Evolutionary conservation across 257 asterid genomes (phyloP), one percentile per base, ranked within the genome.

Genomic region (Gentiana dahurica): DNA sequence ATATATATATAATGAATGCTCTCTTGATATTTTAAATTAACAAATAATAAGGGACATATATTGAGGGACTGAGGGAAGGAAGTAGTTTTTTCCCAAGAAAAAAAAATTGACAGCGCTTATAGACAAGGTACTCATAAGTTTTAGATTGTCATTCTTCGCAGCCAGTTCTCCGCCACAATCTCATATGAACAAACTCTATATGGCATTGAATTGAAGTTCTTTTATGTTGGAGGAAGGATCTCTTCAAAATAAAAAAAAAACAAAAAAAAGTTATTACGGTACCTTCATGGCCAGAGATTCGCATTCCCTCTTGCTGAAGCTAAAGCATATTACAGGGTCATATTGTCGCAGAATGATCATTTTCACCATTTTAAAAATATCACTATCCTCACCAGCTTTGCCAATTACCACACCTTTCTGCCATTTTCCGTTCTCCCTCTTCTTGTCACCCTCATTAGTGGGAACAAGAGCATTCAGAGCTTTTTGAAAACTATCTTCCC

Each of bases 281-380:
- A 92, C 98, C 98, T 92, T 97, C 97, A 92, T 92, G 33, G 98
- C 98, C 57, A 92, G 97, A 58, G 66, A 76, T 83, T 92, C 98
- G 80, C 98, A 92, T 57, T 92, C 98, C 66, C 95, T 83, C 81
- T 92, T 92, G 85, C 98, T 92, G 85, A 92, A 92, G 75, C 98
- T 92, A 77, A 92, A 92, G 68, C 97, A 92, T 85, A 92, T 88
- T 60, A 92, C 95, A 51, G 98, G 98, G 75, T 92, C 98, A 70
- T 92, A 92, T 64, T 87, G 97, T 36, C 94, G 91, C 72, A 77
- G 74, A 64, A 87, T 83, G 67, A 88, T 88, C 98, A 85, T 92
- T 75, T 92, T 92, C 76, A 92, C 97, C 93, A 92, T 88, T 78
- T 85, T 87, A 73, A 92, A 88, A 62, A 92, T 92, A 66, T 92